A percentile compares a stretch with the other conserved stretches of the same genome.
Evolutionary conservation across 805 yeast genomes (phyloP).

Genomic region (Hanseniaspora vineae): DNA sequence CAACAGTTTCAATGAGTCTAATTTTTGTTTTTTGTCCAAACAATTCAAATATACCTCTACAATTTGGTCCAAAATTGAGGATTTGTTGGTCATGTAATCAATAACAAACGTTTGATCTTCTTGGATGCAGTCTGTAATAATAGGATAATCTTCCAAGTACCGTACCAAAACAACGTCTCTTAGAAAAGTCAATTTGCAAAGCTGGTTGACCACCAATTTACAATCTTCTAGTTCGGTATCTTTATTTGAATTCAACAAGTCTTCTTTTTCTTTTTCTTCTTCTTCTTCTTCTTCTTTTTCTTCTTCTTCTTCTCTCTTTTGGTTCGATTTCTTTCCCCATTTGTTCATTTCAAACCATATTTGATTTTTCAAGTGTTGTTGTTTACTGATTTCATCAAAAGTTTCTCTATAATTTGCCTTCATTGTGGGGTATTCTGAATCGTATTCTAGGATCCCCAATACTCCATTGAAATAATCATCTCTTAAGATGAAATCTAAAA

Average conservation of each 20-base stretch:
- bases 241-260: constrained; percentile 6
- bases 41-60: constrained; percentile 24
- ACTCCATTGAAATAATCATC: constrained; percentile 44
- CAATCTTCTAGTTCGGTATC: constrained; percentile 5
- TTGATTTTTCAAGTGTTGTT: constrained; percentile 11
- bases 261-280: too few species aligned
- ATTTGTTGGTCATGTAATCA: constrained; percentile 19
- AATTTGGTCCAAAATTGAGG: constrained; percentile 39
- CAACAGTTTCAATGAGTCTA: constrained; percentile 65
- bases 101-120: constrained; percentile 23
- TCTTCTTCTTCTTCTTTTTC: too few species aligned
- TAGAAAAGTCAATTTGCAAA: constrained; percentile 31
- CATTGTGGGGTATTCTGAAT: constrained; percentile 68
- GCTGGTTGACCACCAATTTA: constrained; percentile 5
- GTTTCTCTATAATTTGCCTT: constrained; percentile 73
- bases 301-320: constrained; percentile 1
- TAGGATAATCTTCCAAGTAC: constrained; percentile 63
- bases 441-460: constrained; percentile 78
- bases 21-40: constrained; percentile 21
- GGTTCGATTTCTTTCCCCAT: constrained; percentile 17
- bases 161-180: constrained; percentile 81
- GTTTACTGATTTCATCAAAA: constrained; percentile 3
- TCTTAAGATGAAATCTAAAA: constrained; percentile 44
- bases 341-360: constrained; percentile 9
- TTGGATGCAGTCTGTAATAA: constrained; percentile 35